Evolutionary conservation across 352 stramenopile species (phyloP), one percentile per base, ranked within the genome.

Genomic region (Phytophthora megakarya): DNA sequence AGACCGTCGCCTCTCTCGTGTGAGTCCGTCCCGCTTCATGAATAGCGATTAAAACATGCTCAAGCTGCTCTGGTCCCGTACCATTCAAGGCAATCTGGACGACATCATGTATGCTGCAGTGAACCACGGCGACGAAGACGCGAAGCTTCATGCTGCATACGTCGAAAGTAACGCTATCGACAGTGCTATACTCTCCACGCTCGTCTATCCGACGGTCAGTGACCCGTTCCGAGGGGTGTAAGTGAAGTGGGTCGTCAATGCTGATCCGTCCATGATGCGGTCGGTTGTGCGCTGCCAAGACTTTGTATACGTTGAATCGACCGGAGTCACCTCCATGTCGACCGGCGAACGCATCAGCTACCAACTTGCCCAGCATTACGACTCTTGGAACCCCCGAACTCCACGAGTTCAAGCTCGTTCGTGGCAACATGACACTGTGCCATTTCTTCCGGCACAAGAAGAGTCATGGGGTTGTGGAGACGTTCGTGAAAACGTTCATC

Each of bases 231-330:
- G 67, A 16, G 64, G 53, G 1, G 32, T 87, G 30, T 67, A 76
- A 38, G 42, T 89, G 43, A 82, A 82, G 43, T 89, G 79, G 79
- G 64, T 58, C 18, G 70, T 86, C 65, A 86, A 88, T n/a, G 70
- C 62, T 3, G 76, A 74, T 13, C 70, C 79, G 0, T 33, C 71
- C 5, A 65, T 76, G 50, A 79, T 82, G 55, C 72, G 73, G 16
- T 74, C 65, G 11, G 46, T 86, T 44, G 73, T 86, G 57, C 78
- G 78, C 18, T 75, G 62, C 21, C 75, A 76, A 35, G 79, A 88
- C 60, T 83, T 85, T 54, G 75, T 88, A 9, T 86, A 76, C 37
- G 43, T 88, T 51, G 76, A 88, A 48, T 73, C 75, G 13, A 84
- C 73, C 18, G 79, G 79, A 0, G 72, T 85, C 52, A 72, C 72